A percentile compares a stretch with the other conserved stretches of the same genome.
Evolutionary conservation across 1,139 yeast genomes (phyloP).

Genomic region (Geotrichum candidum): DNA sequence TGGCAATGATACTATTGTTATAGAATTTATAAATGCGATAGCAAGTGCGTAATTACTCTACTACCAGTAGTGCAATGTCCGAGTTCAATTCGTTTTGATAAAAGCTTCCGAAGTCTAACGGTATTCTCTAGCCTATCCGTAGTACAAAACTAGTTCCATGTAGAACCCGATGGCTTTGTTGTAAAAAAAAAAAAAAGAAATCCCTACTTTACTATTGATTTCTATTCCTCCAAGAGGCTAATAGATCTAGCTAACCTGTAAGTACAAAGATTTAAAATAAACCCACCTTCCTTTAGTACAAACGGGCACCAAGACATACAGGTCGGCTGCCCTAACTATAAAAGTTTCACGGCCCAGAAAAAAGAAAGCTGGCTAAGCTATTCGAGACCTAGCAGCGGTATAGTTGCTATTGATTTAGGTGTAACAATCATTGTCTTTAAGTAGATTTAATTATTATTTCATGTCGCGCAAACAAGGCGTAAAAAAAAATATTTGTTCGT

Average conservation of each 20-base stretch:
- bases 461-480: too few species aligned
- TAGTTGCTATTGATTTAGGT: neutral
- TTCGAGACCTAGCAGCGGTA: too few species aligned
- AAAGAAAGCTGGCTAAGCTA: too few species aligned
- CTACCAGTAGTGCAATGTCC: neutral
- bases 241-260: too few species aligned
- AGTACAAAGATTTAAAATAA: too few species aligned
- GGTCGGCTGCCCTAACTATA: neutral
- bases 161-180: too few species aligned
- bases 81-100: neutral
- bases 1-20: neutral
- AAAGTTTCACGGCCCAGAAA: neutral
- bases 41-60: neutral
- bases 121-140: neutral
- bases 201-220: neutral
- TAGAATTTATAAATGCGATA: neutral
- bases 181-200: neutral
- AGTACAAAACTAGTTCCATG: too few species aligned
- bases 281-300: neutral
- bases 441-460: too few species aligned
- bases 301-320: neutral
- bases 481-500: neutral
- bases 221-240: neutral
- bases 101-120: neutral
- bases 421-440: neutral